Conservation (phyloP, 306 rosid species). For the Cajanus cajan region DNA sequence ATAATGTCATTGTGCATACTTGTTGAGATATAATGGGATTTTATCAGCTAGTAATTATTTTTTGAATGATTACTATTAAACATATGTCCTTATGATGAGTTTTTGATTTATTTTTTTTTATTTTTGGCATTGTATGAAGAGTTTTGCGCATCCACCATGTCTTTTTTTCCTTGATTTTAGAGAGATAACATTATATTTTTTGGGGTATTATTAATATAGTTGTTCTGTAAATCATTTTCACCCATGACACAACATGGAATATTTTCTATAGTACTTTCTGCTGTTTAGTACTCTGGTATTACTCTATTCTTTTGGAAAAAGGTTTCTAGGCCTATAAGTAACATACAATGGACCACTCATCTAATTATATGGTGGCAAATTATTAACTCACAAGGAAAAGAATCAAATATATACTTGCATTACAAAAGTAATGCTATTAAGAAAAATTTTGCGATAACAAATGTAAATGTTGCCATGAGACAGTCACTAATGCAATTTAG, state of each 20-base stretch:
- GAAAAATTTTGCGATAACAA: background rate
- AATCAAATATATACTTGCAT: background rate
- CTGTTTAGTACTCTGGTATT: conserved; percentile 33
- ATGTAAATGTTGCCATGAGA: background rate
- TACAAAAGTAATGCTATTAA: background rate
- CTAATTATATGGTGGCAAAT: conserved; percentile 39
- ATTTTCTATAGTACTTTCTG: conserved; percentile 41
- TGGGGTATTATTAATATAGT: conserved; percentile 25
- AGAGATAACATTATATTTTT: background rate
- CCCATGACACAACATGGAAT: conserved; percentile 31
- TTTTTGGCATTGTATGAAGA: background rate
- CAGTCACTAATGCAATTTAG: background rate
- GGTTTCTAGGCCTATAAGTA: conserved; percentile 39
- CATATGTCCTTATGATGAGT: background rate
- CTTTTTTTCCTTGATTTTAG: background rate
- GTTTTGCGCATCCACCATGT: background rate
- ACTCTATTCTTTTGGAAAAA: conserved; percentile 29
- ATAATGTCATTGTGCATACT: background rate
- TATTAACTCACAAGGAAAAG: background rate
- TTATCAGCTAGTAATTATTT: conserved; percentile 11
- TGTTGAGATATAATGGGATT: background rate
- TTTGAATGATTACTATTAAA: conserved; percentile 16
- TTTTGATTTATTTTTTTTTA: no score
- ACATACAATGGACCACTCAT: conserved; percentile 69
- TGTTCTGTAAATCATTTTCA: conserved; percentile 43